phyloP scores from a whole-genome alignment of 768 basidiomycete genomes.

The Calocybe indica region DNA sequence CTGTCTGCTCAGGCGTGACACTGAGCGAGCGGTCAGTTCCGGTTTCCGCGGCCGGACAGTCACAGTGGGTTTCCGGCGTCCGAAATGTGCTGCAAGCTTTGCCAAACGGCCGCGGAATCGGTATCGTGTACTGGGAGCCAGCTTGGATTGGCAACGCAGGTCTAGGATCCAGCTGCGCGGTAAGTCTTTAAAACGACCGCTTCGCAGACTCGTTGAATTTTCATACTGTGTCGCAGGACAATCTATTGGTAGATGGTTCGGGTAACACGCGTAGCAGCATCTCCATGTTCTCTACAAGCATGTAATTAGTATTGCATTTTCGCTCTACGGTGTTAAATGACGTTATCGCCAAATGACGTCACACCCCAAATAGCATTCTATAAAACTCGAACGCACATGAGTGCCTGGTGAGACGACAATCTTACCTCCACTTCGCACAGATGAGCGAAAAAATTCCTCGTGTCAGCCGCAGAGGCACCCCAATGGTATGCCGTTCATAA shows the following conservation, averaged over 20 bases:
- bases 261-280: constrained; percentile 39
- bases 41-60: constrained; percentile 45
- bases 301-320: constrained; percentile 16
- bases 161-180: constrained; percentile 35
- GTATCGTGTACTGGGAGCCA: constrained; percentile 63
- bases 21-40: constrained; percentile 43
- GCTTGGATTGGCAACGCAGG: constrained; percentile 56
- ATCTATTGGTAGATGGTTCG: constrained; percentile 40
- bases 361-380: neutral
- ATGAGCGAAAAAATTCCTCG: no score
- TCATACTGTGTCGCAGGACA: constrained; percentile 27
- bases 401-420: no score
- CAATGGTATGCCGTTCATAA: constrained; percentile 8
- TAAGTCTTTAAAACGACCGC: constrained; percentile 13
- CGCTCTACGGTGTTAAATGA: neutral
- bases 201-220: constrained; percentile 1
- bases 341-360: neutral
- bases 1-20: constrained; percentile 34
- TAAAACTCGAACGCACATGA: no score
- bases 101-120: constrained; percentile 42
- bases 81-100: constrained; percentile 37
- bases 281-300: constrained; percentile 29
- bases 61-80: constrained; percentile 47
- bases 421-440: no score
- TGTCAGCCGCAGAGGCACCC: constrained; percentile 9